Evolutionary conservation across 169 alveolate species (phyloP).

Genomic region (Eimeria acervulina): DNA sequence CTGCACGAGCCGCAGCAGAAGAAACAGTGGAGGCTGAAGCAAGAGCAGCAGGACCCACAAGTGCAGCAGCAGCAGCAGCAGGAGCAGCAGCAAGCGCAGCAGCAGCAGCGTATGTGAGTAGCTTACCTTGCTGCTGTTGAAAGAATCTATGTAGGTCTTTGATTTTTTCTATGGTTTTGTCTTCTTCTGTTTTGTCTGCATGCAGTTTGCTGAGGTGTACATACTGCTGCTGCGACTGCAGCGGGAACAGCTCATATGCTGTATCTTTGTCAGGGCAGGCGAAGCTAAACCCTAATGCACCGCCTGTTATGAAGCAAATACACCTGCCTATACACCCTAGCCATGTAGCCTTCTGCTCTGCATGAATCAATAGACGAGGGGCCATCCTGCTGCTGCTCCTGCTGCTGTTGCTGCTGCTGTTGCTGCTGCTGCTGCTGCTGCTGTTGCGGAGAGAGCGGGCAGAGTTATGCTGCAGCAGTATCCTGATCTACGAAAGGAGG

Average conservation of each 20-base stretch:
- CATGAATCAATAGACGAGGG: neutral
- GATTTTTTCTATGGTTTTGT: neutral
- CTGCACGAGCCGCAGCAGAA: neutral
- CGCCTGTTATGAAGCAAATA: neutral
- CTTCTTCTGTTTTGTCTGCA: neutral
- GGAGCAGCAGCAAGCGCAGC: too few species aligned
- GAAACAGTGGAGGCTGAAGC: too few species aligned
- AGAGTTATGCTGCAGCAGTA: too few species aligned
- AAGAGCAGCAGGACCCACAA: neutral
- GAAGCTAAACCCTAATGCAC: neutral
- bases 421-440: neutral
- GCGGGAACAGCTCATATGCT: neutral
- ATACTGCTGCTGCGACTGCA: neutral
- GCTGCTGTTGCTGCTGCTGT: neutral
- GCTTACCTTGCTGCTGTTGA: neutral
- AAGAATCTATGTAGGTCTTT: conserved; percentile 3
- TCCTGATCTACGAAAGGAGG: too few species aligned
- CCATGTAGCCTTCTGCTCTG: neutral
- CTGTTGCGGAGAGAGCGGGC: neutral
- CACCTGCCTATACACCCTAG: neutral
- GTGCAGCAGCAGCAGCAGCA: neutral
- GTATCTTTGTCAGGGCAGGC: neutral
- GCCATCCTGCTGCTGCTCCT: conserved; percentile 11
- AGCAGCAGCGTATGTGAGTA: neutral
- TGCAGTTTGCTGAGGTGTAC: neutral